Evolutionary conservation across 768 basidiomycete genomes (phyloP).

Genomic region (Leccinum aurantiacum): DNA sequence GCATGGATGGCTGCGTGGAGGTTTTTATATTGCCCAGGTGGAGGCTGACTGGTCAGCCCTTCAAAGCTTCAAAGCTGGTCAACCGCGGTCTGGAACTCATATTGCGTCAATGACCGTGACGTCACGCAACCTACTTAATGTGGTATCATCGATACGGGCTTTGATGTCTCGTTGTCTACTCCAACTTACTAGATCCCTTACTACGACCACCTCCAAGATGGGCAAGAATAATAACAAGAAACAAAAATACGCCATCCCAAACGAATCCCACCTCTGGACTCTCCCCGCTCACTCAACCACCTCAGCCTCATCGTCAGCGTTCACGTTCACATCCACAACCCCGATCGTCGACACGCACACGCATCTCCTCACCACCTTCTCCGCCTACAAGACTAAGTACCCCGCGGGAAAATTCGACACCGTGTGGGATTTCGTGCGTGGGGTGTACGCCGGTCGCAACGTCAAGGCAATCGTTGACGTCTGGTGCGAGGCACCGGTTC

Average conservation of each 20-base stretch:
- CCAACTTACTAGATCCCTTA: too few relatives aligned
- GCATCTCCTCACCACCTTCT: slow-evolving; percentile 58
- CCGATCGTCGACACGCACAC: slow-evolving; percentile 84
- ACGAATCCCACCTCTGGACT: slow-evolving; percentile 34
- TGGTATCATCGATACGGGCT: too few relatives aligned
- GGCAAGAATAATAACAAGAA: slow-evolving; percentile 43
- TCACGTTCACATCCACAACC: slow-evolving; percentile 9
- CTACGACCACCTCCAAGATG: slow-evolving; percentile 29
- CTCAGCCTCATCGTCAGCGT: not conserved
- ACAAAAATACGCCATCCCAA: slow-evolving; percentile 29
- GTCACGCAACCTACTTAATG: too few relatives aligned
- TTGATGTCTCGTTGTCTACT: too few relatives aligned
- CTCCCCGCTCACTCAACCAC: slow-evolving; percentile 32
- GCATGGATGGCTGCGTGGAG: too few relatives aligned
- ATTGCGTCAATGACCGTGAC: too few relatives aligned
- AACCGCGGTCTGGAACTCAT: too few relatives aligned
- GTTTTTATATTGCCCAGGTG: too few relatives aligned
- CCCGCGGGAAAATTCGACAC: slow-evolving; percentile 49
- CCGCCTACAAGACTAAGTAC: slow-evolving; percentile 61
- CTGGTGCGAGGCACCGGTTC: slow-evolving; percentile 83
- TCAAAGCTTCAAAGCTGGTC: too few relatives aligned
- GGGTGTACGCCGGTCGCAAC: slow-evolving; percentile 54
- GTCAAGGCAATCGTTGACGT: slow-evolving; percentile 79
- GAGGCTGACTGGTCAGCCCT: too few relatives aligned
- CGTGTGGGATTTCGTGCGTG: slow-evolving; percentile 70